Conservation (phyloP, 2,329 filamentous ascomycete species). For the Aspergillus costaricaensis region DNA sequence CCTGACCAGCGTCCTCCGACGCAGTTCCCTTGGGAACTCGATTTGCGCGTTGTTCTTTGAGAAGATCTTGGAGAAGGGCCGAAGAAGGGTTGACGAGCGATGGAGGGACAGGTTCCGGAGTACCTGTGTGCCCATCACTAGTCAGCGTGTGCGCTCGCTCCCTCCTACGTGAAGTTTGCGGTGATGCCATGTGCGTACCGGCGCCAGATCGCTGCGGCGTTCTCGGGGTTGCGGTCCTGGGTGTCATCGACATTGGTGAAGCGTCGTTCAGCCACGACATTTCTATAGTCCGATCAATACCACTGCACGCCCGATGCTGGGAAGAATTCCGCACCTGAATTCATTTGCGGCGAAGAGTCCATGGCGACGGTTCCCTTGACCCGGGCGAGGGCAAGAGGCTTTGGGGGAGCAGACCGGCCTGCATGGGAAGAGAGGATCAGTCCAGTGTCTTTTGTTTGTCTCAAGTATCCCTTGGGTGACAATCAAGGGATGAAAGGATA, state of each 20-base stretch:
- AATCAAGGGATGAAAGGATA: constrained; percentile 10
- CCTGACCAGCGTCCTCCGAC: constrained; percentile 28
- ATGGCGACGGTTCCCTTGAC: constrained; percentile 35
- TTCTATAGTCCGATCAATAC: constrained; percentile 22
- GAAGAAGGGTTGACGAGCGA: constrained; percentile 44
- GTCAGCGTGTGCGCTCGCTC: constrained; percentile 12
- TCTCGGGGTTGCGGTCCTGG: constrained; percentile 22
- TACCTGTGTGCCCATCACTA: constrained; percentile 24
- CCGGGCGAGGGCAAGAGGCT: constrained; percentile 33
- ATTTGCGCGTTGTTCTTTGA: constrained; percentile 45
- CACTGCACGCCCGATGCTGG: not conserved
- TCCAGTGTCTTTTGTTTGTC: constrained; percentile 7
- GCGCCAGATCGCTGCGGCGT: constrained; percentile 27
- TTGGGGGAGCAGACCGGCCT: constrained; percentile 28
- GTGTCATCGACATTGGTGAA: constrained; percentile 26
- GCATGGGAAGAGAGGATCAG: constrained; percentile 6
- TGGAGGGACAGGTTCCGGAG: constrained; percentile 31
- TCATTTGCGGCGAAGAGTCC: constrained; percentile 32
- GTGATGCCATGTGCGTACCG: constrained; percentile 22
- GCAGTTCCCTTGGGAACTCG: constrained; percentile 32
- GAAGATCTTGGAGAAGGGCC: constrained; percentile 40
- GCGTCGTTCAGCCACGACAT: constrained; percentile 35
- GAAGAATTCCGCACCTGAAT: constrained; percentile 19
- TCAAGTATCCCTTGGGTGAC: constrained; percentile 11
- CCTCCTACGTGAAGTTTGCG: no score